A percentile compares a stretch with the other conserved stretches of the same genome.
Conservation (phyloP, 2,329 filamentous ascomycete genomes). For the Allantophomopsis cytisporea region DNA sequence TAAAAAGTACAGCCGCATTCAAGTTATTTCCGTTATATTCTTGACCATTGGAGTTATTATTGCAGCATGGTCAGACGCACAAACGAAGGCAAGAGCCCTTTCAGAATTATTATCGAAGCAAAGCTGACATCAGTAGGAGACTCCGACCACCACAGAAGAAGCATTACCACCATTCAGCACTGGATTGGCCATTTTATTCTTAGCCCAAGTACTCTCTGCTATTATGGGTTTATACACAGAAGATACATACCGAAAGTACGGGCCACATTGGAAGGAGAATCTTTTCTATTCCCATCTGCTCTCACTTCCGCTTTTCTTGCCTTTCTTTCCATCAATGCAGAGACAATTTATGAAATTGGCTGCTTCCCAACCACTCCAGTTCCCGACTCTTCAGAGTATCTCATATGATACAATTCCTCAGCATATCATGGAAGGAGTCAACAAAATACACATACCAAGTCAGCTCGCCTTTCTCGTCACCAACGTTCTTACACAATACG, state of each 20-base stretch:
- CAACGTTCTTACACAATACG: conserved; percentile 83
- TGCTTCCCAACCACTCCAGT: conserved; percentile 44
- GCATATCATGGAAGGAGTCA: conserved; percentile 21
- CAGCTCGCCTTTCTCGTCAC: conserved; percentile 58
- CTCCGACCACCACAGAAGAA: conserved; percentile 9
- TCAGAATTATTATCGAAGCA: not conserved
- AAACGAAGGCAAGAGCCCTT: conserved; percentile 51
- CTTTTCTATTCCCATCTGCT: conserved; percentile 83
- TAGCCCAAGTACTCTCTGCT: conserved; percentile 82
- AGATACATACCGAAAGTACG: conserved; percentile 73
- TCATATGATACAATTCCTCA: conserved; percentile 19
- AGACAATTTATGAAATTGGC: conserved; percentile 51
- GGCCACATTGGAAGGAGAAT: conserved; percentile 88
- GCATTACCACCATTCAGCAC: conserved; percentile 38
- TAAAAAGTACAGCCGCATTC: conserved; percentile 68
- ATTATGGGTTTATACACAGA: conserved; percentile 95
- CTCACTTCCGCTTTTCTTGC: conserved; percentile 63
- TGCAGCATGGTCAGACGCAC: conserved; percentile 81
- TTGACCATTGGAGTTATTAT: conserved; percentile 78
- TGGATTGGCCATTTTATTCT: conserved; percentile 70
- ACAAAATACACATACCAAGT: conserved; percentile 38
- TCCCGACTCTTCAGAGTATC: conserved; percentile 14
- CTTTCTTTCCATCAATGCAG: conserved; percentile 52
- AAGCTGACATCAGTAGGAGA: conserved; percentile 1
- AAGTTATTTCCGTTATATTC: conserved; percentile 69